phyloP scores from a whole-genome alignment of 2,329 filamentous ascomycete species.

The Talaromyces piceae region DNA sequence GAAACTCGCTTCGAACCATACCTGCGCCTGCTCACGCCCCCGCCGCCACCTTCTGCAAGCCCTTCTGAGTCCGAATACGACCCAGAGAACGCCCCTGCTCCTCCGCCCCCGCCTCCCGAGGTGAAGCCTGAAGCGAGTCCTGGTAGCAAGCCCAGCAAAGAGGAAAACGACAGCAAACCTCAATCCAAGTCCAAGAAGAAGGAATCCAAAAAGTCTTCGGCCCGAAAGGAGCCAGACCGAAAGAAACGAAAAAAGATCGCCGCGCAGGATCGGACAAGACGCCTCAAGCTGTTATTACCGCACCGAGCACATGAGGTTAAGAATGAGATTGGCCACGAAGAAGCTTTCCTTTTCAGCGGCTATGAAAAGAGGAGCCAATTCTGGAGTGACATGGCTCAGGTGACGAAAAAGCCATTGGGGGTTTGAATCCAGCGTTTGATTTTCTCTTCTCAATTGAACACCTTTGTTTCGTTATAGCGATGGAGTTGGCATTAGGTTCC shows the following conservation, averaged over 20 bases:
- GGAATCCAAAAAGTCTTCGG: neutral
- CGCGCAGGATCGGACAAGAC: neutral
- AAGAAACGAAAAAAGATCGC: slow-evolving; percentile 1
- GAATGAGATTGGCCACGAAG: neutral
- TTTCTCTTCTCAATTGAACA: neutral
- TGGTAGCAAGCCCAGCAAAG: neutral
- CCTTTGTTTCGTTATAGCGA: neutral
- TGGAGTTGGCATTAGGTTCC: neutral
- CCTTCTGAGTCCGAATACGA: slow-evolving; percentile 13
- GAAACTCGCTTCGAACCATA: slow-evolving; percentile 28
- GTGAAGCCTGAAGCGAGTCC: neutral
- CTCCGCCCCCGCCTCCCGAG: slow-evolving; percentile 9
- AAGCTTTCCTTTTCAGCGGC: neutral
- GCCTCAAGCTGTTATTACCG: neutral
- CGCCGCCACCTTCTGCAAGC: slow-evolving; percentile 20
- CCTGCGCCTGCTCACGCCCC: slow-evolving; percentile 14
- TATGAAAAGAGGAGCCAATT: neutral
- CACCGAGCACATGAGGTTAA: neutral
- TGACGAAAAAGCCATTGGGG: neutral
- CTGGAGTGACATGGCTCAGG: neutral
- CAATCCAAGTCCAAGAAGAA: neutral
- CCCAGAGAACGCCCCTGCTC: slow-evolving; percentile 14
- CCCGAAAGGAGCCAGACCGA: slow-evolving; percentile 5
- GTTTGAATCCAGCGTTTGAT: slow-evolving; percentile 13
- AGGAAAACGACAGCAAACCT: slow-evolving; percentile 3